Percentiles rank a stretch among this genome's conserved stretches.
Evolutionary conservation across 805 yeast genomes (phyloP).

Genomic region (Saccharomycopsis fibuligera): DNA sequence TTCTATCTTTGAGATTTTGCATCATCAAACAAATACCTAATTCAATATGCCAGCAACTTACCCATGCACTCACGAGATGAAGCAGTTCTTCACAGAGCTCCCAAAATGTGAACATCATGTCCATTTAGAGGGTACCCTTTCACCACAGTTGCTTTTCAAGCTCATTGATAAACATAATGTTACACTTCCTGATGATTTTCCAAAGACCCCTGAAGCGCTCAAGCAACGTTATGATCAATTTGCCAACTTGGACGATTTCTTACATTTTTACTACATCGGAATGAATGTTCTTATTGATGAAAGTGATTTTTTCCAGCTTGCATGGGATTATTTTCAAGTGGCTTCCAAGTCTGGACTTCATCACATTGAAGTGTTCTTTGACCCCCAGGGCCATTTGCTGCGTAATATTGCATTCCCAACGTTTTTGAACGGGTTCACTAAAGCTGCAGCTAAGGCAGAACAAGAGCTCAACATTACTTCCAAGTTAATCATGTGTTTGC

Average conservation of each 20-base stretch:
- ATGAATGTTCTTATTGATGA: conserved; percentile 67
- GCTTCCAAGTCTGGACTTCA: conserved; percentile 49
- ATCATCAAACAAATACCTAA: neutral
- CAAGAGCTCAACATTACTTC: conserved; percentile 55
- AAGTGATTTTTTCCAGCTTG: conserved; percentile 69
- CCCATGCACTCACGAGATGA: neutral
- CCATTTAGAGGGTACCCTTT: conserved; percentile 77
- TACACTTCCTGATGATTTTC: conserved; percentile 55
- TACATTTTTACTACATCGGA: conserved; percentile 75
- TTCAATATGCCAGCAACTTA: neutral
- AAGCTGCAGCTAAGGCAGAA: conserved; percentile 61
- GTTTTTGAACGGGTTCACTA: conserved; percentile 59
- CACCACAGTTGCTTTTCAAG: conserved; percentile 65
- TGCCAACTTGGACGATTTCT: conserved; percentile 67
- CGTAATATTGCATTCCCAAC: conserved; percentile 54
- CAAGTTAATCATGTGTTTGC: conserved; percentile 73
- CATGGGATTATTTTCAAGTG: conserved; percentile 63
- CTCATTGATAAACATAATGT: conserved; percentile 60
- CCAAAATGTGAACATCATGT: conserved; percentile 88
- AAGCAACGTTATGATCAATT: conserved; percentile 55
- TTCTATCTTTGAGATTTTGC: neutral
- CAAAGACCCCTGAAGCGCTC: conserved; percentile 51
- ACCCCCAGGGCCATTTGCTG: conserved; percentile 77
- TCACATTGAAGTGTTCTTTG: conserved; percentile 76
- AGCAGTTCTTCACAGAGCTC: conserved; percentile 51